Base-by-base conservation (phyloP, 2,329 filamentous ascomycete genomes). In the Coniochaeta pulveracea region DNA sequence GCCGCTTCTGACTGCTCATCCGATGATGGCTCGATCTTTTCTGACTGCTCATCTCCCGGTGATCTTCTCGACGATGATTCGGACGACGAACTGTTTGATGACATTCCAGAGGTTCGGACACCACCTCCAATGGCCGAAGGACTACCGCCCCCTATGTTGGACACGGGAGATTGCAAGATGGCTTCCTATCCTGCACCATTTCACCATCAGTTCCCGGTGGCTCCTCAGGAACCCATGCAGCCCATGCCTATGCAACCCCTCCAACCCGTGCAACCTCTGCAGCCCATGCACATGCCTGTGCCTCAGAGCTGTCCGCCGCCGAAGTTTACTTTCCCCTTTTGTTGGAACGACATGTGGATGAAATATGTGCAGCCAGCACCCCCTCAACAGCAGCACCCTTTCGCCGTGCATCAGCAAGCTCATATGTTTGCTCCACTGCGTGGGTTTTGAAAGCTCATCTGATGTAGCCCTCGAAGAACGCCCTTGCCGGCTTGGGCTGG, bases 31-130 rank as follows among this genome's bases (percentile, higher is more conserved):
- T 64, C 61, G 14, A 57, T 51, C 29, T 61, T 57, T 43, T 61
- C 58, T 69, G 67, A 18, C 74, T 70, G 15, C 58, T 73, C 16
- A 61, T 61, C 14, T 73, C 69, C n/a, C 66, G 60, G 42, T 62
- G 56, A 19, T 68, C 68, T 10, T 69, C 61, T 71, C 33, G 65
- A 68, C 34, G 67, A 72, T 38, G 44, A 64, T 16, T 58, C 58
- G 17, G 54, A 71, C 37, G 57, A 60, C 18, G 63, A 66, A 14
- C 15, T 33, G 24, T 33, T 27, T 14, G 65, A 69, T 21, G 64
- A 62, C 30, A 41, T 54, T 24, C 48, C 51, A 3, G 57, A 60
- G 43, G 60, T 42, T 37, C 51, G 64, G 36, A 61, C 55, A 33
- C 51, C 54, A 5, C 54, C 61, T 4, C 57, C 55, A 4, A 42